Conservation (phyloP, 495 filamentous ascomycete genomes). For the Chaetomium cochliodes region DNA sequence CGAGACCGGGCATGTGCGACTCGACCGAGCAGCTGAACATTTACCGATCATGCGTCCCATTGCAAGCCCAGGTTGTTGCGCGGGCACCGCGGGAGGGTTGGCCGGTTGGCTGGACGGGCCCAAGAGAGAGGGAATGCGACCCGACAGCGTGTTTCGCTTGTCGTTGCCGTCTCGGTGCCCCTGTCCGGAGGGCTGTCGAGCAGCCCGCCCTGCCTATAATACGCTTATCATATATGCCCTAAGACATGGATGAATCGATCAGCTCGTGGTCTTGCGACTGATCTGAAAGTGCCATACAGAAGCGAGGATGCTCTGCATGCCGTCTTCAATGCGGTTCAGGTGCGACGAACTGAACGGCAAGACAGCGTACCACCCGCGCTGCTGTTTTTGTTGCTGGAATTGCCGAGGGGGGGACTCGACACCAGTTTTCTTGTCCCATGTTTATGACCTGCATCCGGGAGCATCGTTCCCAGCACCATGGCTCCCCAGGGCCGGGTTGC, state of each 20-base stretch:
- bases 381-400: conserved; percentile 5
- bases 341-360: background rate
- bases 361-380: background rate
- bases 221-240: background rate
- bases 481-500: background rate
- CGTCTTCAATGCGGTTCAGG: conserved; percentile 1
- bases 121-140: conserved; percentile 9
- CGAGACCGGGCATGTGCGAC: background rate
- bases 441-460: background rate
- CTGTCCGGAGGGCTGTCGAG: background rate
- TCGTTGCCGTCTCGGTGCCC: conserved; percentile 6
- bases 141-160: conserved; percentile 15
- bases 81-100: background rate
- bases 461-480: background rate
- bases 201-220: background rate
- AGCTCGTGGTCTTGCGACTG: conserved; percentile 1
- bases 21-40: background rate
- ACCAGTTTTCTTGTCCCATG: background rate
- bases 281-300: conserved; percentile 19
- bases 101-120: conserved; percentile 2
- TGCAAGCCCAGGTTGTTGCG: background rate
- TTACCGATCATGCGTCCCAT: background rate
- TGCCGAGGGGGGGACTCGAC: background rate
- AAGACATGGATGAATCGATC: conserved; percentile 14
- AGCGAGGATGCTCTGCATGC: conserved; percentile 14